Evolutionary conservation across 2,329 filamentous ascomycete genomes (phyloP), one percentile per base, ranked within the genome.

Genomic region (Tolypocladium album): DNA sequence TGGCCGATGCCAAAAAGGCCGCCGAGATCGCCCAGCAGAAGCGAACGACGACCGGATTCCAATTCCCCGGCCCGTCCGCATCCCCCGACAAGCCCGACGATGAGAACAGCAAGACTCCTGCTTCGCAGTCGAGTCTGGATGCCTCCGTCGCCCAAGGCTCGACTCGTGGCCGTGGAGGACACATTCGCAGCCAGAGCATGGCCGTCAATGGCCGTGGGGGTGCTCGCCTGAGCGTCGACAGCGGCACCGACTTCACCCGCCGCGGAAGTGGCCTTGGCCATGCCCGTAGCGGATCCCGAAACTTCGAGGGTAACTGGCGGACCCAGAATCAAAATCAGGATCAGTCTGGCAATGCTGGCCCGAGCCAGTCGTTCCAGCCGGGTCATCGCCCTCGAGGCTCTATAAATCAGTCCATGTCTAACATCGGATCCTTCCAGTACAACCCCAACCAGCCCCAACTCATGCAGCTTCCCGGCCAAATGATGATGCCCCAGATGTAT

Each of bases 251-350:
- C 66, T 89, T 92, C 70, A 81, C 86, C 63, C 89, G 90, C 67
- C 87, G 88, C 67, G 89, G 88, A 50, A 88, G 60, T 50, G 60
- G 58, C 34, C 34, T 58, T 36, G 60, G 90, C 60, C 94, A 99
- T 72, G 87, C 84, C 64, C 86, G 94, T 63, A 88, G 87, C 39
- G 85, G 85, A 13, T 99, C 94, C 31, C 87, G 94, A 64, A 99
- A 97, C 76, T 97, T 97, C 70, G 94, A 99, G 67, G 88, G 92
- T 68, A 99, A 99, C 76, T 99, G 94, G 94, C 89, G 94, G 68
- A 95, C 92, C 69, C 92, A 89, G 67, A 70, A 70, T 65, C 80
- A 82, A 65, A 81, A 82, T 68, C 89, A 90, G 71, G 87, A 88
- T 59, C 77, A 79, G 67, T 58, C 72, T 50, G 71, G 68, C 59